phyloP scores from a whole-genome alignment of 805 yeast genomes.

The Allodekkera sacchari region DNA sequence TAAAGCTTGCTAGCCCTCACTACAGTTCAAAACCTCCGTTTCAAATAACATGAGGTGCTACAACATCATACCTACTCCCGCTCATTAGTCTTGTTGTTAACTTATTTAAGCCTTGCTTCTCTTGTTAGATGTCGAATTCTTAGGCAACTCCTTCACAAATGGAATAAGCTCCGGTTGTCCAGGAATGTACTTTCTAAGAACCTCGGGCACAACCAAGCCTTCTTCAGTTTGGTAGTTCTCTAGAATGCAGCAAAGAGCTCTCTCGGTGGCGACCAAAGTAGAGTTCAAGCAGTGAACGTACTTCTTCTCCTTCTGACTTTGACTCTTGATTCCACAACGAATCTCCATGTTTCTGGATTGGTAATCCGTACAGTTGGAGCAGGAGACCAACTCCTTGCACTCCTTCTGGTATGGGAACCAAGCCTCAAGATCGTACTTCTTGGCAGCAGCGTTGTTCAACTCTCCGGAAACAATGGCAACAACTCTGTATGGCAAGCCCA shows the following conservation, averaged over 20 bases:
- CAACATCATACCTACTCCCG: no score
- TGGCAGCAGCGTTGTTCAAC: conserved; percentile 97
- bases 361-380: conserved; percentile 99
- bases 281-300: conserved; percentile 98
- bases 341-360: conserved; percentile 98
- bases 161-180: conserved; percentile 98
- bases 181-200: conserved; percentile 90
- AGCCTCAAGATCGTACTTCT: conserved; percentile 97
- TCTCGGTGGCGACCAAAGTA: conserved; percentile 94
- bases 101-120: no score
- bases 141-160: conserved; percentile 82
- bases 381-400: conserved; percentile 95
- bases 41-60: no score
- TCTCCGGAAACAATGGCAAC: conserved; percentile 98
- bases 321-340: conserved; percentile 96
- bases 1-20: no score
- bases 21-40: no score
- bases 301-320: conserved; percentile 91
- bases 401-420: conserved; percentile 99
- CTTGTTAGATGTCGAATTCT: conserved; percentile 82
- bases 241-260: conserved; percentile 94
- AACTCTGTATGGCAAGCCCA: conserved; percentile 91
- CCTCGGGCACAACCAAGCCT: conserved; percentile 90
- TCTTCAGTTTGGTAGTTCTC: conserved; percentile 98
- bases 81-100: no score